Percentiles rank a stretch among this genome's conserved stretches.
Evolutionary conservation across 2,329 filamentous ascomycete genomes (phyloP).

Genomic region (Keithomyces neogunnii): DNA sequence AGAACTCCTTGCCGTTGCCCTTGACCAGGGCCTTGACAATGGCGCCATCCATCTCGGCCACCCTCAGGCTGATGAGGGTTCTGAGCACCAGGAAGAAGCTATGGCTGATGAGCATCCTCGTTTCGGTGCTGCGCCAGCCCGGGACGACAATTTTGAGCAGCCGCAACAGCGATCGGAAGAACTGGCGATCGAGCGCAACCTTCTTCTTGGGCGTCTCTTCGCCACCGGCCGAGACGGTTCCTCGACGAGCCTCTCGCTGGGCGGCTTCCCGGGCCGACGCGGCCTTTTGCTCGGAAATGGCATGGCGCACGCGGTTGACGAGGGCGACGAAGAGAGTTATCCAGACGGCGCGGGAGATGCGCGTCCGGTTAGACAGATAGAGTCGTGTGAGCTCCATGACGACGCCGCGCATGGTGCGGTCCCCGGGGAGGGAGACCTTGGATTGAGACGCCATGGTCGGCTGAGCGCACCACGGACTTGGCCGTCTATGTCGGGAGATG

Average conservation of each 20-base stretch:
- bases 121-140: constrained; percentile 81
- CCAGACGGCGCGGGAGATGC: constrained; percentile 77
- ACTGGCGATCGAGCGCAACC: constrained; percentile 86
- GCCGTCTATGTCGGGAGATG: neutral
- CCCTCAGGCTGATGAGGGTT: constrained; percentile 89
- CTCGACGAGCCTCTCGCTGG: constrained; percentile 37
- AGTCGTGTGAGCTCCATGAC: constrained; percentile 59
- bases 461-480: neutral
- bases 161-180: constrained; percentile 64
- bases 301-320: constrained; percentile 80
- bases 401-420: constrained; percentile 56
- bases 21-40: constrained; percentile 88
- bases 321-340: constrained; percentile 73
- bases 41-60: constrained; percentile 89
- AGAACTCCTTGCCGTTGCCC: constrained; percentile 82
- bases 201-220: constrained; percentile 53
- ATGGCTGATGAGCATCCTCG: constrained; percentile 78
- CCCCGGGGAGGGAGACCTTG: constrained; percentile 53
- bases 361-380: constrained; percentile 72
- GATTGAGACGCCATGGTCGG: constrained; percentile 64
- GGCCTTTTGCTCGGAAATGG: constrained; percentile 87
- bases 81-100: constrained; percentile 86
- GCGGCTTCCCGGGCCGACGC: constrained; percentile 62
- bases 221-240: constrained; percentile 34
- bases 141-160: constrained; percentile 84